phyloP scores from a whole-genome alignment of 129 eudicot species.

The Artemisia annua region DNA sequence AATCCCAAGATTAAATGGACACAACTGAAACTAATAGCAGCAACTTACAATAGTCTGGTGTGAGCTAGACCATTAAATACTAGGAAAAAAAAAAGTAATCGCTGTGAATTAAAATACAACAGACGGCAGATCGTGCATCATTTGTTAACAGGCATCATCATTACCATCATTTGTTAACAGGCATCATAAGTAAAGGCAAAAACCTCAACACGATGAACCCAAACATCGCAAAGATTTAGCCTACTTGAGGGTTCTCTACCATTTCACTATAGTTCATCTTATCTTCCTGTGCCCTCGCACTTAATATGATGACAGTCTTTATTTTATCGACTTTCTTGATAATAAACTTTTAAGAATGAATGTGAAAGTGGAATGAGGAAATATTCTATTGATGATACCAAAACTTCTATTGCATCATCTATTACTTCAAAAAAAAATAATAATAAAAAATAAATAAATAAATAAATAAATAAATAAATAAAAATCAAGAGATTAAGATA shows the following conservation, averaged over 20 bases:
- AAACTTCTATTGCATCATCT: neutral
- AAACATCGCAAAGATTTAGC: neutral
- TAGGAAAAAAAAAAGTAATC: neutral
- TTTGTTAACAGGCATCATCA: neutral
- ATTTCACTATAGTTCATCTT: neutral
- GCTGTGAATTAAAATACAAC: no score
- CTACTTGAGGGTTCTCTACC: neutral
- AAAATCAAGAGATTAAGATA: neutral
- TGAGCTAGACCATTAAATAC: neutral
- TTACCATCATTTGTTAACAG: neutral
- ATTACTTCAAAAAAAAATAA: neutral
- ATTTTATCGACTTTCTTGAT: neutral
- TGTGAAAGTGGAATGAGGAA: neutral
- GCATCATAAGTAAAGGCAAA: neutral
- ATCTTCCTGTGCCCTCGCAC: neutral
- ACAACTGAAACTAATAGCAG: neutral
- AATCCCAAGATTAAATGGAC: neutral
- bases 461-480: no score
- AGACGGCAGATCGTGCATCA: neutral
- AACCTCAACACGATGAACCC: conserved; percentile 3
- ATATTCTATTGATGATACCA: neutral
- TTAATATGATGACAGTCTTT: neutral
- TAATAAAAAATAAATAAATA: no score
- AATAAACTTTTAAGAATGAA: conserved; percentile 9
- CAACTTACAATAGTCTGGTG: neutral